Percentiles rank a stretch among this genome's conserved stretches.
These are phyloP conservation scores for Phytophthora pinifolia DNA, from an alignment of 352 stramenopile species.

Conservation along the genomic window DNA sequence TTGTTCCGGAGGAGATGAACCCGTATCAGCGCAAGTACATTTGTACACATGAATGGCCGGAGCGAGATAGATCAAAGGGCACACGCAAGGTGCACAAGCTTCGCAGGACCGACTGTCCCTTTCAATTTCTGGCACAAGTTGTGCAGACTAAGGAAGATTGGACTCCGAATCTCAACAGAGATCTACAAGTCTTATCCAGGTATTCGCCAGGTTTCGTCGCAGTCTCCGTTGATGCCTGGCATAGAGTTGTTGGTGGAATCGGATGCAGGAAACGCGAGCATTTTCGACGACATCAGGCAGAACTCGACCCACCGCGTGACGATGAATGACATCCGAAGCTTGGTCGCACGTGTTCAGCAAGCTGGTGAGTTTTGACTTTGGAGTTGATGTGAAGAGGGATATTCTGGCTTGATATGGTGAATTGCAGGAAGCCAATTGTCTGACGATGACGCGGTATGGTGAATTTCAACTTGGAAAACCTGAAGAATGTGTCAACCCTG, in stretches of 20 bases:
- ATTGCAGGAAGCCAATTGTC: neutral
- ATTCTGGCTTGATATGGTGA: too few species aligned
- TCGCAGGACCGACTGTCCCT: neutral
- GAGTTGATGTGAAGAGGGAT: neutral
- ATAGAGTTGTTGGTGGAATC: slow-evolving; percentile 11
- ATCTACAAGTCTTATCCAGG: slow-evolving; percentile 17
- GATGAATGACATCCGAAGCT: slow-evolving; percentile 8
- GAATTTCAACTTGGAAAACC: neutral
- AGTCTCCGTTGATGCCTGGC: slow-evolving; percentile 1
- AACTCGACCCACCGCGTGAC: slow-evolving; percentile 9
- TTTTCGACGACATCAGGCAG: slow-evolving; percentile 13
- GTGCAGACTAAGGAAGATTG: neutral
- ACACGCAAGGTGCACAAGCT: slow-evolving; percentile 4
- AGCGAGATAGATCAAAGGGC: slow-evolving; percentile 1
- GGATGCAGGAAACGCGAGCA: slow-evolving; percentile 1
- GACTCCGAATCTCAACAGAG: neutral
- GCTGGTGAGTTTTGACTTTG: neutral
- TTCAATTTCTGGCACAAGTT: slow-evolving; percentile 17
- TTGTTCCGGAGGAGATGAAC: neutral
- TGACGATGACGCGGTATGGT: slow-evolving; percentile 10
- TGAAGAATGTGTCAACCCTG: slow-evolving; percentile 8
- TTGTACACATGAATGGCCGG: slow-evolving; percentile 4
- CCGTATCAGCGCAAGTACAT: slow-evolving; percentile 13
- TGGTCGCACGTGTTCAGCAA: neutral
- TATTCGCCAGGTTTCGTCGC: slow-evolving; percentile 16